Base-by-base conservation (phyloP, 805 yeast genomes). In the Blastobotrys muscicola region DNA sequence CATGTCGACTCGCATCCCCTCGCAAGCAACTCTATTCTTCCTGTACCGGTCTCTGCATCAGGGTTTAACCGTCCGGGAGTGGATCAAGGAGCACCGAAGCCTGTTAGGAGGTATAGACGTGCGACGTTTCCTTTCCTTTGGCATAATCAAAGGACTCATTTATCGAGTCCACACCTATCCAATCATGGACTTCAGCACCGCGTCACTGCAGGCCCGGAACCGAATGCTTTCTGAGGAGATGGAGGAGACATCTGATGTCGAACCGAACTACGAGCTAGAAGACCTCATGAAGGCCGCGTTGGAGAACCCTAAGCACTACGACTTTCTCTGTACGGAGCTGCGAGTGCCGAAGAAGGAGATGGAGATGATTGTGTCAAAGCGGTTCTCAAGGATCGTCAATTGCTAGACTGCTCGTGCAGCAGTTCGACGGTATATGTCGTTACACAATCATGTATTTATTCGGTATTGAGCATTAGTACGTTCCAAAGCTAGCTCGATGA, bases 151-250 rank as follows among this genome's bases (percentile, higher is more conserved):
- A 48, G 86, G 94, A 0, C 55, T 92, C 4, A 81, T 94, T 7
- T 87, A 87, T 58, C 65, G 97, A 41, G 83, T 87, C 1, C 74
- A 82, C 44, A 68, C 87, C 14, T 85, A 76, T 56, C 97, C 97
- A 0, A 64, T 85, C 1, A 60, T 76, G 42, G 63, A 60, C 38
- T 48, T 20, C 26, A 20, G 26, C 26, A 6, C 26, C 26, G 4
- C 26, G 26, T 20, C 26, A 31, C 36, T 33, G 13, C n/a, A 34
- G 38, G 8, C 44, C 12, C 26, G 26, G 6, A 20, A 20, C 33
- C 26, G 26, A 4, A 20, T 20, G 26, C 26, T 20, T 20, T 20
- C 43, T n/a, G 23, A 33, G 11, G 33, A 32, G 33, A 32, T 14
- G 14, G 14, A 41, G 36, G 11, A 48, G 44, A 26, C 50, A 45